These are phyloP conservation scores for Nemania sp. DNA, from an alignment of 2,329 filamentous ascomycete genomes.

Conservation along the genomic window DNA sequence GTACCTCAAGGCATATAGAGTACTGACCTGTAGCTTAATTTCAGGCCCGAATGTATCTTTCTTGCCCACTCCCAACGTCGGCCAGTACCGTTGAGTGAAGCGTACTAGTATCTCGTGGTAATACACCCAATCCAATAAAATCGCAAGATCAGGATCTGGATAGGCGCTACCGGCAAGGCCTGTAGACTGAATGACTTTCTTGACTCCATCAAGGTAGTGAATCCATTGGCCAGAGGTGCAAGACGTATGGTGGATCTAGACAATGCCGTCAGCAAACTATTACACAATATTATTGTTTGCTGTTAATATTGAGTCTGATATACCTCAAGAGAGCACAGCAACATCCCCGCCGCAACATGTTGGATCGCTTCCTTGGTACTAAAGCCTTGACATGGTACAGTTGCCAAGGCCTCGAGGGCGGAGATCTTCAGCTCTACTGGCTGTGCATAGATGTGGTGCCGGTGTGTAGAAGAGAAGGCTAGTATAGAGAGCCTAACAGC, in stretches of 20 bases:
- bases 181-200: not conserved
- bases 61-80: not conserved
- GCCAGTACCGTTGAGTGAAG: not conserved
- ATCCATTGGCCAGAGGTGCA: conserved; percentile 1
- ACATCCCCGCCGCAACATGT: not conserved
- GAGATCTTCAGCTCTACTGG: not conserved
- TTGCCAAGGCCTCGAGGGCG: not conserved
- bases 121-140: conserved; percentile 5
- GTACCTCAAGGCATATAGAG: too few relatives aligned
- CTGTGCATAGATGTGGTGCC: not conserved
- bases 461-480: conserved; percentile 3
- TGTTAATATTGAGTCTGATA: not conserved
- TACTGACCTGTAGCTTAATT: too few relatives aligned
- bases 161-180: not conserved
- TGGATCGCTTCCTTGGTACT: too few relatives aligned
- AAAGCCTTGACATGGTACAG: too few relatives aligned
- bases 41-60: too few relatives aligned
- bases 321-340: conserved; percentile 6
- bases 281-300: too few relatives aligned
- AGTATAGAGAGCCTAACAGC: not conserved
- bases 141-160: not conserved
- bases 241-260: not conserved
- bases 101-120: not conserved
- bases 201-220: not conserved
- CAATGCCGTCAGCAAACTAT: too few relatives aligned